Evolutionary conservation across 768 basidiomycete genomes (phyloP), one percentile per base, ranked within the genome.

Genomic region (Lentinula lateritia): DNA sequence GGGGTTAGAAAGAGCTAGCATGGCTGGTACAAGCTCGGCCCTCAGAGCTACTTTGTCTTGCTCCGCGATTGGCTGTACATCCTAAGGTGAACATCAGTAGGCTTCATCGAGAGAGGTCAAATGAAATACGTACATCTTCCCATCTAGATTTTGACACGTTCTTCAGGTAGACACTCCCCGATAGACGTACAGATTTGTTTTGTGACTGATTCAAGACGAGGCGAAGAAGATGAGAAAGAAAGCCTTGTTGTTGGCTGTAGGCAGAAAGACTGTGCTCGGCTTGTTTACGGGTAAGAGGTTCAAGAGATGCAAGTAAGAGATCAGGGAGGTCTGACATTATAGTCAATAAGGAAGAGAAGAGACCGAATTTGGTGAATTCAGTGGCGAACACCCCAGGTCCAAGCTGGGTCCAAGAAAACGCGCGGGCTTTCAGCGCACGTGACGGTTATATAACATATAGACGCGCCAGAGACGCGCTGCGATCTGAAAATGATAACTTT

Each of bases 91-190:
- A 36, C 46, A 54, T 48, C 46, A 4, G 41, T 58, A 28, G 13
- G 15, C 18, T 6, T 9, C n/a, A 60, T 45, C 45, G 41, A 39
- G 20, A 34, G 52, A 58, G 48, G 55, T 53, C 8, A 18, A 35
- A 41, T 38, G 63, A 20, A 56, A 5, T 13, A 76, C 83, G 32
- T 50, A 92, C 94, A 80, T 95, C 93, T 46, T 87, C 88, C 95
- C 95, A 98, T 75, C 88, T 82, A 32, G 84, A 79, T 72, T 91
- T 94, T 62, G 94, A 83, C 50, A 89, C 81, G 70, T 98, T 97
- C 78, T 98, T 98, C 66, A 97, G 87, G 75, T 91, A 95, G 38
- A 98, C 88, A 56, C 90, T 89, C 2, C 87, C 95, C 1, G 93
- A 85, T 59, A 96, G 85, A 68, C 95, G 78, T 36, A 91, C 83